Evolutionary conservation across 2,329 filamentous ascomycete genomes (phyloP).

Genomic region (Fusarium chuoi): DNA sequence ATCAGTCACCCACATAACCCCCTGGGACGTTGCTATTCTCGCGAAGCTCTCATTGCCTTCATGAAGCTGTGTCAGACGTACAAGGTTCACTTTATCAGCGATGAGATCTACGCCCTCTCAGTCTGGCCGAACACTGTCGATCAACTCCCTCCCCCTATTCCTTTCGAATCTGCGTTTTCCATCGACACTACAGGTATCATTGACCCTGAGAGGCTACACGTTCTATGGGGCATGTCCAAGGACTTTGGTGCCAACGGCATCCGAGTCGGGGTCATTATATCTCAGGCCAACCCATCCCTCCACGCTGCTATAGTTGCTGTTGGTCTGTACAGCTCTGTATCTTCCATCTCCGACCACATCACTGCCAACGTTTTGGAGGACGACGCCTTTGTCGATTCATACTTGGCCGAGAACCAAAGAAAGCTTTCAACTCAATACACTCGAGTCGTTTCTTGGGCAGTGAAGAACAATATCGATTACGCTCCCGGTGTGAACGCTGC

Average conservation of each 20-base stretch:
- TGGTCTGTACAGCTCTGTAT: constrained; percentile 56
- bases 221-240: constrained; percentile 59
- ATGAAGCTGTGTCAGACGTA: constrained; percentile 60
- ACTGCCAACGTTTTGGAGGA: constrained; percentile 57
- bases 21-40: constrained; percentile 59
- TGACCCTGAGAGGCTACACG: constrained; percentile 61
- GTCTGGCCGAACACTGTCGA: constrained; percentile 56
- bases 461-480: constrained; percentile 55
- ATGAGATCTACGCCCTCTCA: constrained; percentile 63
- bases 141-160: constrained; percentile 33
- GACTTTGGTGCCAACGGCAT: constrained; percentile 69
- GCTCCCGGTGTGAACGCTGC: constrained; percentile 60
- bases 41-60: constrained; percentile 51
- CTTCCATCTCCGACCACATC: constrained; percentile 55
- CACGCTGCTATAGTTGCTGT: constrained; percentile 51
- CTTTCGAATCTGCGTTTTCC: constrained; percentile 59
- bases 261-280: constrained; percentile 61
- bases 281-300: constrained; percentile 55
- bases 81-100: constrained; percentile 62
- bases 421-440: constrained; percentile 54
- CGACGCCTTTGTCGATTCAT: constrained; percentile 54
- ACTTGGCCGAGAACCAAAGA: constrained; percentile 55
- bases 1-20: constrained; percentile 64
- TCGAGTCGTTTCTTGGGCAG: constrained; percentile 51
- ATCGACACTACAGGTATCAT: constrained; percentile 57